Percentiles rank a stretch among this genome's conserved stretches.
phyloP scores from a whole-genome alignment of 345 rosid genomes.

The Microthlaspi erraticum region DNA sequence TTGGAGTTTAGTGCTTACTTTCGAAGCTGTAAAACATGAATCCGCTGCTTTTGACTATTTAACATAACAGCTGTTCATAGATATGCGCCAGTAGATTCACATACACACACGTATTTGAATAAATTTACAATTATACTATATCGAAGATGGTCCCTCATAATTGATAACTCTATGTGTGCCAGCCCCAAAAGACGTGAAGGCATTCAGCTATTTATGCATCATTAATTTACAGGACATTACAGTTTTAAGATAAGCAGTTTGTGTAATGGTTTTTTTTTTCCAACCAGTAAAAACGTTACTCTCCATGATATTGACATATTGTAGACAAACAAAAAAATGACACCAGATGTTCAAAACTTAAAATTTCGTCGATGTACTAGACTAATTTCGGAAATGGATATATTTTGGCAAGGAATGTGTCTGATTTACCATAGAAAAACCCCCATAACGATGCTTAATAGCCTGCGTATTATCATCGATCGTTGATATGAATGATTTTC shows the following conservation, averaged over 20 bases:
- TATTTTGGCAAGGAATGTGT: too few species aligned
- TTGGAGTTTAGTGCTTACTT: slow-evolving; percentile 24
- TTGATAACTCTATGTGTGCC: slow-evolving; percentile 15
- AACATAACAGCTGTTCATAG: slow-evolving; percentile 26
- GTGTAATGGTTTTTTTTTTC: too few species aligned
- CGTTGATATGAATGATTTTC: background rate
- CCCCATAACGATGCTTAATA: too few species aligned
- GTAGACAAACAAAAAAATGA: too few species aligned
- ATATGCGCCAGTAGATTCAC: slow-evolving; percentile 15
- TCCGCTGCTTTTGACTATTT: slow-evolving; percentile 25
- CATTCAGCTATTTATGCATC: slow-evolving; percentile 5
- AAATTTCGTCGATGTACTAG: too few species aligned
- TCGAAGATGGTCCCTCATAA: slow-evolving; percentile 22
- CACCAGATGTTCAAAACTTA: too few species aligned
- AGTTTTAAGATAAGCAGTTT: too few species aligned
- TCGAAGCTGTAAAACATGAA: slow-evolving; percentile 6
- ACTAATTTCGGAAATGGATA: too few species aligned
- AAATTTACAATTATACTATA: background rate
- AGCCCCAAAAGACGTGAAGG: slow-evolving; percentile 7
- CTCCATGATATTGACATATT: too few species aligned
- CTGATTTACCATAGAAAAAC: too few species aligned
- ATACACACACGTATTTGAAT: background rate
- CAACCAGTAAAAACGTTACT: too few species aligned
- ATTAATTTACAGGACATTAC: background rate
- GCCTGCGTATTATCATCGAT: too few species aligned